Percentiles rank a stretch among this genome's conserved stretches.
Conservation (phyloP, 768 basidiomycete species). For the Kwoniella europaea region DNA sequence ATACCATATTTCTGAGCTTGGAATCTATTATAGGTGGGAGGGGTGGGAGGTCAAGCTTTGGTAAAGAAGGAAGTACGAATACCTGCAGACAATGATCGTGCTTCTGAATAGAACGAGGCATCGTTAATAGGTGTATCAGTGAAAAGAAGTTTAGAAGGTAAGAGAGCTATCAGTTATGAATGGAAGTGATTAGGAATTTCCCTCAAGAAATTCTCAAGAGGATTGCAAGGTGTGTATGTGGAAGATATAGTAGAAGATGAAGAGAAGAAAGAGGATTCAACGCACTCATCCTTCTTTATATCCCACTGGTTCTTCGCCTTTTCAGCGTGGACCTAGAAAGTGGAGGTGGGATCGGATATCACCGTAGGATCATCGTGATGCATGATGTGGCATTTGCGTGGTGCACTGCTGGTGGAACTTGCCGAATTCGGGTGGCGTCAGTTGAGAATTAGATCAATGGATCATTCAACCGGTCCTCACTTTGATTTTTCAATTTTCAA, state of each 20-base stretch:
- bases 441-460: not conserved
- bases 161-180: not conserved
- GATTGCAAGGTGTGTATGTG: not conserved
- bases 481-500: slow-evolving; percentile 10
- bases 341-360: not conserved
- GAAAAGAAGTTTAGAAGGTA: not conserved
- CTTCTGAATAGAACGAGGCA: not conserved
- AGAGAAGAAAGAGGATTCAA: not conserved
- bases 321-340: not conserved
- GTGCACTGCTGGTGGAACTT: not conserved
- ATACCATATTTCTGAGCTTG: slow-evolving; percentile 10
- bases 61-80: slow-evolving; percentile 4
- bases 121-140: not conserved
- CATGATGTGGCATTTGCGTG: slow-evolving; percentile 5
- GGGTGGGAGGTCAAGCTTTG: slow-evolving; percentile 17
- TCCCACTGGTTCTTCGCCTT: not conserved
- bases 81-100: not conserved
- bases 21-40: slow-evolving; percentile 23
- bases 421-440: slow-evolving; percentile 15
- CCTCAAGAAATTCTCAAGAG: not conserved
- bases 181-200: not conserved
- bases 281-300: not conserved
- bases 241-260: not conserved
- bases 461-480: slow-evolving; percentile 7
- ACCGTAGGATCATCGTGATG: not conserved